Conservation (phyloP, 352 stramenopile genomes). For the Globisporangium irregulare region DNA sequence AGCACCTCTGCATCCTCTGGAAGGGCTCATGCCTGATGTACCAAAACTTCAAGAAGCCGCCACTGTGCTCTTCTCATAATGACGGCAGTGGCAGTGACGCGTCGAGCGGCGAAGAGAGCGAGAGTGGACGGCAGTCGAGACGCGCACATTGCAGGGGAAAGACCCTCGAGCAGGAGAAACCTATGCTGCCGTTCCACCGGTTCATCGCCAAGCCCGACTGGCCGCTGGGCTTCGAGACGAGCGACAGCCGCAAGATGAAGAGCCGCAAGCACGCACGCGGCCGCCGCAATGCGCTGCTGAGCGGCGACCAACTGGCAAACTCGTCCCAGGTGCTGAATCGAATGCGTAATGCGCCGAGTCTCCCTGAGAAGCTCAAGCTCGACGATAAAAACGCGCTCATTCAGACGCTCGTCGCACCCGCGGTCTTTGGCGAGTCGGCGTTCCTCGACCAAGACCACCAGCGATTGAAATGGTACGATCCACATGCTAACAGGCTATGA, state of each 20-base stretch:
- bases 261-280: conserved; percentile 44
- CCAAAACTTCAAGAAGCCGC: conserved; percentile 55
- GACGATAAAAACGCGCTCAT: conserved; percentile 46
- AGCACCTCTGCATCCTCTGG: conserved; percentile 50
- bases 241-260: conserved; percentile 23
- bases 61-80: conserved; percentile 26
- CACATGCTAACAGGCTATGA: not conserved
- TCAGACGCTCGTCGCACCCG: conserved; percentile 39
- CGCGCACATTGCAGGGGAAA: conserved; percentile 6
- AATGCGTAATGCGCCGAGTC: conserved; percentile 6
- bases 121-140: conserved; percentile 11
- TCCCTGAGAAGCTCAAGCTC: conserved; percentile 26
- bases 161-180: conserved; percentile 16
- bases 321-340: not conserved
- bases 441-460: conserved; percentile 51
- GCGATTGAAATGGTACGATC: conserved; percentile 46
- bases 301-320: not conserved
- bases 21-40: conserved; percentile 66
- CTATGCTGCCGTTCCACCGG: conserved; percentile 50
- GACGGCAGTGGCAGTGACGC: not conserved
- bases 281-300: conserved; percentile 44
- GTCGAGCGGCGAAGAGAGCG: conserved; percentile 12
- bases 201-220: conserved; percentile 57
- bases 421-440: conserved; percentile 61
- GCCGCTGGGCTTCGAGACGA: conserved; percentile 57